Percentiles rank a stretch among this genome's conserved stretches.
Conservation (phyloP, 2,329 filamentous ascomycete species). For the Cytospora paraplurivora region DNA sequence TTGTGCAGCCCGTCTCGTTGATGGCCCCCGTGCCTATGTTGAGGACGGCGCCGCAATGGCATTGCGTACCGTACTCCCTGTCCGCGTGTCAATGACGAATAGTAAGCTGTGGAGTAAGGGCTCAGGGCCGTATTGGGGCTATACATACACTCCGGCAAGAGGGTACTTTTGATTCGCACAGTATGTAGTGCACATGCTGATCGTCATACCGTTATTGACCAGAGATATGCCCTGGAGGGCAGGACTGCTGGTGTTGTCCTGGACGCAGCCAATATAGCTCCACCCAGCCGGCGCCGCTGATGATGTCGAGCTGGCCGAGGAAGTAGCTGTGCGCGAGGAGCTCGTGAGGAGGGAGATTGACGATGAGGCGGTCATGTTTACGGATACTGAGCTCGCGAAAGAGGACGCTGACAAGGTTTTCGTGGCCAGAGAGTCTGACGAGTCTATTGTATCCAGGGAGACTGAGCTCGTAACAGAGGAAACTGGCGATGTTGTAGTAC, state of each 20-base stretch:
- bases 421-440: too few species aligned
- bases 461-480: too few species aligned
- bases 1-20: slow-evolving; percentile 43
- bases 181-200: slow-evolving; percentile 25
- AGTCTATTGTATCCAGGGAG: too few species aligned
- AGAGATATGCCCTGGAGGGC: slow-evolving; percentile 30
- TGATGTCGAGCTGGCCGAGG: background rate
- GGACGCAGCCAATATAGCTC: slow-evolving; percentile 24
- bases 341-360: background rate
- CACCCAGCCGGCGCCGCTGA: slow-evolving; percentile 6
- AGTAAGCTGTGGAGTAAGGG: too few species aligned
- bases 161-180: slow-evolving; percentile 25
- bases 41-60: slow-evolving; percentile 33
- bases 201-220: slow-evolving; percentile 25
- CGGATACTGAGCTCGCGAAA: background rate
- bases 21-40: slow-evolving; percentile 28
- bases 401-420: too few species aligned
- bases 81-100: background rate
- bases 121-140: too few species aligned
- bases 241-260: slow-evolving; percentile 25
- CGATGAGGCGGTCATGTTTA: background rate
- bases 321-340: background rate
- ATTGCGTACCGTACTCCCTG: slow-evolving; percentile 30
- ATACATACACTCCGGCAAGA: slow-evolving; percentile 27
- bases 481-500: too few species aligned